Base-by-base conservation (phyloP, 495 filamentous ascomycete genomes). In the Tuber calosporum region DNA sequence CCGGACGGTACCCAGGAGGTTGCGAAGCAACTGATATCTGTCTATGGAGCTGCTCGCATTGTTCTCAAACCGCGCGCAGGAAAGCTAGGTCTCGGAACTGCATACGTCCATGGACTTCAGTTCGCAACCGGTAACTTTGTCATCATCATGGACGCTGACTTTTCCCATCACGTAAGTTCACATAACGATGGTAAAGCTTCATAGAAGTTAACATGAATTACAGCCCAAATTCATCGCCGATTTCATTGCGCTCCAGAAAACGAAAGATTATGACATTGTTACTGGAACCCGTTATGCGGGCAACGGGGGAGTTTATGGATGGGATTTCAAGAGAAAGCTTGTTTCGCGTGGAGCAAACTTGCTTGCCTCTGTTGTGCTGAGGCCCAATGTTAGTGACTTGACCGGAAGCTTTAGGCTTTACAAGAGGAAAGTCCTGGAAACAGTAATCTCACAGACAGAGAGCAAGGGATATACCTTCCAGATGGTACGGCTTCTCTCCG, bases 101-200 rank as follows among this genome's bases (percentile, higher is more conserved):
- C 96, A 15, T 99, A 99, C 85, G 91, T 98, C 66, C 94, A 99
- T 83, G 95, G 95, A 58, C 86, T 98, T 70, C 86, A 94, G 81
- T 97, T 89, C 82, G 90, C 86, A 45, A 92, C 89, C 36, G 95
- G 95, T 76, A 97, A 93, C 86, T 98, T 88, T 83, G 90, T 99
- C 73, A 92, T 99, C 86, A 99, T 99, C 86, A 98, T 99, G 95
- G 95, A 99, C 85, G 95, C 95, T 83, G 95, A 99, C 84, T 99
- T 99, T 88, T 92, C 89, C 81, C 96, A 99, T 86, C 95, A 99
- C 84, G 84, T 84, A 75, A 83, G 79, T 26, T 68, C 19, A 36
- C 67, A 43, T 42, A 71, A 41, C 67, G n/a, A 34, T 73, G 40
- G 45, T 69, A 30, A 77, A 34, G 19, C 15, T 30, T 17, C 4